Evolutionary conservation across 2,329 filamentous ascomycete genomes (phyloP).

Genomic region (Mollisiaceae sp.): DNA sequence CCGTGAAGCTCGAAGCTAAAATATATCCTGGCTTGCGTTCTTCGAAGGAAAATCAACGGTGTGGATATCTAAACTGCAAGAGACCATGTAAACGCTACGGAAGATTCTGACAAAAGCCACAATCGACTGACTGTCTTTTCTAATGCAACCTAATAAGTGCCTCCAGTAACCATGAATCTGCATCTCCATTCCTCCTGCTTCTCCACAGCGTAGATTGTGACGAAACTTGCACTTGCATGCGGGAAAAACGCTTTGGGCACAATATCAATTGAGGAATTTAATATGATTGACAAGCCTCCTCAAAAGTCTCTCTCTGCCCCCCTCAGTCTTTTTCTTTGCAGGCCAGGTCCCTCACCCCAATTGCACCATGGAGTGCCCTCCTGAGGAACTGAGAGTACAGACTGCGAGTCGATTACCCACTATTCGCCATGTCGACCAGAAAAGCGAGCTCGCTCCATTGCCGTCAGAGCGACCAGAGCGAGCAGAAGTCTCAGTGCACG

Average conservation of each 20-base stretch:
- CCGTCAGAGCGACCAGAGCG: conserved; percentile 1
- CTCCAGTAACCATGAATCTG: background rate
- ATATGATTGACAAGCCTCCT: conserved; percentile 5
- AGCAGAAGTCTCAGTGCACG: background rate
- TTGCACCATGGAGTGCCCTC: background rate
- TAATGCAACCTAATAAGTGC: conserved; percentile 4
- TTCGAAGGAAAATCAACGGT: background rate
- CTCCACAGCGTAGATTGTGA: conserved; percentile 5
- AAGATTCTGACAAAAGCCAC: background rate
- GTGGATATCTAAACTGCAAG: background rate
- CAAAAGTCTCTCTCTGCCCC: background rate
- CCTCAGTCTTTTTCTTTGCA: conserved; percentile 1
- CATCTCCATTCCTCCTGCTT: background rate
- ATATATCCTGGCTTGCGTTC: background rate
- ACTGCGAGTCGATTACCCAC: conserved; percentile 1
- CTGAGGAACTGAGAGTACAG: background rate
- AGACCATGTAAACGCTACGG: conserved; percentile 3
- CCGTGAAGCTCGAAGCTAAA: conserved; percentile 2
- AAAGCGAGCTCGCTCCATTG: background rate
- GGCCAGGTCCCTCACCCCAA: background rate
- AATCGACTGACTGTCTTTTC: background rate
- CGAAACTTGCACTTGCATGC: conserved; percentile 10
- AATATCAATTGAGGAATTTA: conserved; percentile 6
- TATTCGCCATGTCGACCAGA: background rate
- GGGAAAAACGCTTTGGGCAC: conserved; percentile 11